Conservation (phyloP, 257 asterid genomes). For the Ligustrum vulgare region DNA sequence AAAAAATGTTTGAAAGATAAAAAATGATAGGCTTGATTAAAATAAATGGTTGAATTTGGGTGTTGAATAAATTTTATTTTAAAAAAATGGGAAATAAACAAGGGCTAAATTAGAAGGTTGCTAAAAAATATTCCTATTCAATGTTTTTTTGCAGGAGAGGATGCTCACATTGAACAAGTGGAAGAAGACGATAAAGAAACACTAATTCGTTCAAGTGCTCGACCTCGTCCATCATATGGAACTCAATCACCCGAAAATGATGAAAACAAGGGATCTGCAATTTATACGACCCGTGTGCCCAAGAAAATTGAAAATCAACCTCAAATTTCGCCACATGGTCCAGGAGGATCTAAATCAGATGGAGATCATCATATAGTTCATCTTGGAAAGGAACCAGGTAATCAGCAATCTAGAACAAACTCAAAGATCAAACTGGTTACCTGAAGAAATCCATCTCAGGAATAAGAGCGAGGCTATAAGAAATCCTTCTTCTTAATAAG, state of each 20-base stretch:
- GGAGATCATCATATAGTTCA: not conserved
- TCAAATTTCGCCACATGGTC: not conserved
- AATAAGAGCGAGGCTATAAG: no score
- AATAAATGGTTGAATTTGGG: no score
- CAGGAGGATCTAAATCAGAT: not conserved
- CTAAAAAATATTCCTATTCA: not conserved
- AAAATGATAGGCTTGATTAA: no score
- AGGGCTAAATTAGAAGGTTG: no score
- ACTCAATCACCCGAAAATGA: not conserved
- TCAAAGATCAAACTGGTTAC: no score
- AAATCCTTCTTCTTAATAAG: no score
- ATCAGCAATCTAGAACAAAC: not conserved
- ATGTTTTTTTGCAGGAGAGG: not conserved
- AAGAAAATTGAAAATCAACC: not conserved
- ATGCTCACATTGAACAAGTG: not conserved
- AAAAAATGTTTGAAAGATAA: no score
- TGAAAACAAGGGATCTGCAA: not conserved
- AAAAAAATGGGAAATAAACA: no score
- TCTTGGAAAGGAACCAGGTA: not conserved
- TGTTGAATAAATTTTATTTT: no score
- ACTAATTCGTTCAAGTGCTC: not conserved
- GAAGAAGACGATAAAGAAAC: not conserved
- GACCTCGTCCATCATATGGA: not conserved
- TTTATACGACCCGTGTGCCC: not conserved
- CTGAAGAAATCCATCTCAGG: no score